Percentiles rank a stretch among this genome's conserved stretches.
These are phyloP conservation scores for Capsicum chinense DNA, from an alignment of 257 asterid genomes.

Conservation along the genomic window DNA sequence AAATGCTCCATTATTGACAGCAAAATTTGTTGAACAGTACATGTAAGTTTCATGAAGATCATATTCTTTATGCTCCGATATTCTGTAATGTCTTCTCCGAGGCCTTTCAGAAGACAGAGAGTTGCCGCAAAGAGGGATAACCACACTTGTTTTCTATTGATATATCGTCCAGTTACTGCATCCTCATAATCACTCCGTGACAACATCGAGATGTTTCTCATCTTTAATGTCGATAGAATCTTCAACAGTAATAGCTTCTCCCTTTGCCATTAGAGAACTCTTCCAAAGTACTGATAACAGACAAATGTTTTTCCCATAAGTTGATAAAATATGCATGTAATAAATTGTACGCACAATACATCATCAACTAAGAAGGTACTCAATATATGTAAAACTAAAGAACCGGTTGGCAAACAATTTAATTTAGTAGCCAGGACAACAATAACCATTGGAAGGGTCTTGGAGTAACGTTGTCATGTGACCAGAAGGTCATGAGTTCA, in stretches of 20 bases:
- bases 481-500: too few species aligned
- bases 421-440: too few species aligned
- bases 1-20: constrained; percentile 72
- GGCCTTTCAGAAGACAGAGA: constrained; percentile 66
- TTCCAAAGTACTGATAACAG: constrained; percentile 5
- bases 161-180: constrained; percentile 75
- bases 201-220: constrained; percentile 58
- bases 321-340: neutral
- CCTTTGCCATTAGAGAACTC: constrained; percentile 50
- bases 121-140: constrained; percentile 81
- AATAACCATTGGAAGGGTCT: too few species aligned
- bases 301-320: neutral
- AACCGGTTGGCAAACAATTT: too few species aligned
- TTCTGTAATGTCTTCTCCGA: constrained; percentile 73
- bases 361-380: too few species aligned
- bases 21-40: constrained; percentile 82
- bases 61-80: constrained; percentile 94
- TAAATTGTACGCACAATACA: too few species aligned
- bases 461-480: too few species aligned
- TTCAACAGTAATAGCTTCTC: constrained; percentile 48
- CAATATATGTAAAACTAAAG: too few species aligned
- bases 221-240: constrained; percentile 72
- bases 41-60: constrained; percentile 86
- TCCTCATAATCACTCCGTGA: constrained; percentile 75
- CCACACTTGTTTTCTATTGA: constrained; percentile 70